Base-by-base conservation (phyloP, 1,284 basidiomycete species). In the Bjerkandera adusta region DNA sequence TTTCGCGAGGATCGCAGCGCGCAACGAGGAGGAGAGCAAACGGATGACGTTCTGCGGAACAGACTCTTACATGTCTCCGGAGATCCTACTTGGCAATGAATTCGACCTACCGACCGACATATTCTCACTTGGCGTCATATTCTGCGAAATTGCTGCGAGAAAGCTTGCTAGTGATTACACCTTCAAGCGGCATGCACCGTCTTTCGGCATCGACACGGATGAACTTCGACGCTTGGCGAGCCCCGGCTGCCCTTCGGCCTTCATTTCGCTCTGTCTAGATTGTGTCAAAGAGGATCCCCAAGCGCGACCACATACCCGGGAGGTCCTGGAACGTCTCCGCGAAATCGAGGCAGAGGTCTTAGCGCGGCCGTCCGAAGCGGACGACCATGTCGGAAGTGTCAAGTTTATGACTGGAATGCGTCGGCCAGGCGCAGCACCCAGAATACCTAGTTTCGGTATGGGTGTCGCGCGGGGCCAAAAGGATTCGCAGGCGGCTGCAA, bases 1-100 rank as follows among this genome's bases (percentile, higher is more conserved):
- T 6, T 96, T 94, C 59, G 92, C 93, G 2, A 79, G 93, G 32
- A 97, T 98, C 58, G 92, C 92, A 0, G 92, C 92, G 0, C 79
- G 92, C 25, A 95, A 91, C 59, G 89, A 84, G 45, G 92, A 95
- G 50, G 95, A 99, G 66, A 85, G 83, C 65, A 88, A 88, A 59
- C 79, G 93, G 16, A 83, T 98, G 58, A 97, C 92, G 0, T 97
- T 96, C 69, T 98, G 96, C 58, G 95, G 95, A 13, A 98, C 95
- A 0, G 95, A 97, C 61, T 88, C 89, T 3, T 92, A 92, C 68
- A 90, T 89, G 90, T 92, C 84, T 7, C 96, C 95, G 0, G 96
- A 98, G 67, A 97, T 99, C 57, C 72, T 97, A 5, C 74, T 92
- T 11, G 94, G 95, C 15, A 80, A 89, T 45, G 89, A 92, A 58